Evolutionary conservation across 306 rosid genomes (phyloP).

Genomic region (Fragaria nilgerrensis): DNA sequence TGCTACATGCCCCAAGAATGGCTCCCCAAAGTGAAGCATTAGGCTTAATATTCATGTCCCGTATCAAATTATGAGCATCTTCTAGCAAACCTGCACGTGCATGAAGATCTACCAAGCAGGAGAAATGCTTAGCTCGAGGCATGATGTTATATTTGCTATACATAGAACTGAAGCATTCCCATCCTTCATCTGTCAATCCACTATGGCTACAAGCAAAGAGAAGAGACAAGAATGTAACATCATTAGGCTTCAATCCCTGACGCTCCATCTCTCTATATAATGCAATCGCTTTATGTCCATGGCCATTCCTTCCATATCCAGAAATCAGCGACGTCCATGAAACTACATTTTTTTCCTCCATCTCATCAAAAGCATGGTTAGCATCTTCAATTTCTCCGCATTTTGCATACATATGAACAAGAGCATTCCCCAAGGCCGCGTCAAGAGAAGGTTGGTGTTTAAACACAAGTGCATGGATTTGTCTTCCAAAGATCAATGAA

Average conservation of each 20-base stretch:
- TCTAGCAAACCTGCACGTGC: constrained; percentile 39
- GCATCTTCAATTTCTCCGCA: constrained; percentile 35
- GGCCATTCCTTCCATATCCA: constrained; percentile 37
- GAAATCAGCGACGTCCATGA: constrained; percentile 35
- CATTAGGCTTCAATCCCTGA: constrained; percentile 36
- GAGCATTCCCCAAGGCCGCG: constrained; percentile 38
- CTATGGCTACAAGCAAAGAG: constrained; percentile 41
- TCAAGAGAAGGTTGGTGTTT: constrained; percentile 28
- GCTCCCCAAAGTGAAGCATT: constrained; percentile 38
- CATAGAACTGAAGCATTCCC: constrained; percentile 34
- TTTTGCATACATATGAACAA: constrained; percentile 39
- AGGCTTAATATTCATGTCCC: constrained; percentile 24
- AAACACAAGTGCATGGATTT: constrained; percentile 28
- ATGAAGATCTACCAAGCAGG: constrained; percentile 35
- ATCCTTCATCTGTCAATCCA: constrained; percentile 37
- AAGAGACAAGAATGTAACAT: constrained; percentile 35
- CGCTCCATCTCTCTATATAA: constrained; percentile 32
- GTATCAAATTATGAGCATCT: constrained; percentile 25
- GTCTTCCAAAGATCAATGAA: constrained; percentile 35
- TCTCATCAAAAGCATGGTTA: constrained; percentile 25
- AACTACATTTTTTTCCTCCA: constrained; percentile 32
- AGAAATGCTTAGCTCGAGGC: constrained; percentile 33
- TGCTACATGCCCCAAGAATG: constrained; percentile 35
- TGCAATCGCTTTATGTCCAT: constrained; percentile 30
- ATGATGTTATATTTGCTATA: constrained; percentile 20